Conservation (phyloP, 2,329 filamentous ascomycete species). For the Alternaria longipes region DNA sequence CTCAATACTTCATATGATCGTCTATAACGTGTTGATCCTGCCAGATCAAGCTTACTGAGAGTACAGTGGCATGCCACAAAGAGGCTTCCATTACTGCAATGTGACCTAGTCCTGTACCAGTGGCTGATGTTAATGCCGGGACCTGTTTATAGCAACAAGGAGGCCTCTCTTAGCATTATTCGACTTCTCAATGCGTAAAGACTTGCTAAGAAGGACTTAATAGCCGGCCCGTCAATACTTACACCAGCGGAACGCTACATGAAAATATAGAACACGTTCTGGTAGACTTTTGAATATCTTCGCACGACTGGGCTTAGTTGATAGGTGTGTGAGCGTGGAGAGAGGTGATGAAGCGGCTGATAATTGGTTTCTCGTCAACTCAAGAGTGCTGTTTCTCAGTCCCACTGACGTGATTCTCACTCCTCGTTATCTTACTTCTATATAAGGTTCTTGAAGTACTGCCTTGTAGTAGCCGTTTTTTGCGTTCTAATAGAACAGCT, state of each 20-base stretch:
- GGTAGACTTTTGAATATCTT: accelerated
- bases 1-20: neutral
- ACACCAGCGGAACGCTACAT: neutral
- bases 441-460: neutral
- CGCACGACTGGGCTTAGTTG: neutral
- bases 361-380: neutral
- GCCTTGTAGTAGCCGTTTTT: neutral
- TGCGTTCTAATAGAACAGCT: neutral
- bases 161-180: neutral
- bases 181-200: neutral
- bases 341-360: no score
- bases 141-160: neutral
- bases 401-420: neutral
- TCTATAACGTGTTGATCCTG: neutral
- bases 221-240: neutral
- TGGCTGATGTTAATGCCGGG: neutral
- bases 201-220: neutral
- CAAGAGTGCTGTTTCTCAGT: neutral
- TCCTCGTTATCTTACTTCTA: neutral
- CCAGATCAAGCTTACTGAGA: neutral
- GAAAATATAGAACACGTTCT: neutral
- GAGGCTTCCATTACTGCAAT: neutral
- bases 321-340: neutral
- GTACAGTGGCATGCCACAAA: neutral
- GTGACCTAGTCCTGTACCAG: neutral